Conservation (phyloP, 179 eudicot genomes). For the Monotropa hypopitys region DNA sequence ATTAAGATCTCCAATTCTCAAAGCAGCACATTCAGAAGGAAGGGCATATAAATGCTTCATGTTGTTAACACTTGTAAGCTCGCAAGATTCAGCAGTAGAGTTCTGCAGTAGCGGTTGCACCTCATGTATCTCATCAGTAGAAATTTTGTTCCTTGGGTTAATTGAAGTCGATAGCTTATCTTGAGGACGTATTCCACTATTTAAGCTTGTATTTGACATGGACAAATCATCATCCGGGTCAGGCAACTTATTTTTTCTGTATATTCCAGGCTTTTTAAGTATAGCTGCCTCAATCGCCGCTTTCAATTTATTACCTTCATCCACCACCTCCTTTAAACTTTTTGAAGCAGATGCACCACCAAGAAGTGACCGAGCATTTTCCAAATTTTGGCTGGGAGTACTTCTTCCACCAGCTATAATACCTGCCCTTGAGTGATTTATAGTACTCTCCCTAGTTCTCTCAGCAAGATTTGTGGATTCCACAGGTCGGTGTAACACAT, state of each 20-base stretch:
- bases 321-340: conserved; percentile 33
- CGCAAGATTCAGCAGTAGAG: conserved; percentile 18
- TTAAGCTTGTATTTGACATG: conserved; percentile 23
- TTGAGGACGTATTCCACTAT: conserved; percentile 28
- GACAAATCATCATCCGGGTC: conserved; percentile 44
- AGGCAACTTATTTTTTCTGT: conserved; percentile 36
- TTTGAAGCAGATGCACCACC: conserved; percentile 31
- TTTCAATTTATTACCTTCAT: conserved; percentile 48
- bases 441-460: conserved; percentile 25
- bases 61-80: conserved; percentile 22
- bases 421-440: conserved; percentile 27
- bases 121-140: conserved; percentile 27
- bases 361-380: conserved; percentile 22
- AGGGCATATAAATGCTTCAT: conserved; percentile 26
- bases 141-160: conserved; percentile 14
- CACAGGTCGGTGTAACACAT: conserved; percentile 17
- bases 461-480: conserved; percentile 29
- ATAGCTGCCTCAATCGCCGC: conserved; percentile 79
- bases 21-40: conserved; percentile 25
- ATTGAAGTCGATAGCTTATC: conserved; percentile 21
- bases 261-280: conserved; percentile 64
- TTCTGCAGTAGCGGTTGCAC: conserved; percentile 16
- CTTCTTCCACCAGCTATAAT: conserved; percentile 15
- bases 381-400: conserved; percentile 20
- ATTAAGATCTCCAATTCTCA: conserved; percentile 14